Conservation (phyloP, 2,329 filamentous ascomycete genomes). For the Didymella pomorum region DNA sequence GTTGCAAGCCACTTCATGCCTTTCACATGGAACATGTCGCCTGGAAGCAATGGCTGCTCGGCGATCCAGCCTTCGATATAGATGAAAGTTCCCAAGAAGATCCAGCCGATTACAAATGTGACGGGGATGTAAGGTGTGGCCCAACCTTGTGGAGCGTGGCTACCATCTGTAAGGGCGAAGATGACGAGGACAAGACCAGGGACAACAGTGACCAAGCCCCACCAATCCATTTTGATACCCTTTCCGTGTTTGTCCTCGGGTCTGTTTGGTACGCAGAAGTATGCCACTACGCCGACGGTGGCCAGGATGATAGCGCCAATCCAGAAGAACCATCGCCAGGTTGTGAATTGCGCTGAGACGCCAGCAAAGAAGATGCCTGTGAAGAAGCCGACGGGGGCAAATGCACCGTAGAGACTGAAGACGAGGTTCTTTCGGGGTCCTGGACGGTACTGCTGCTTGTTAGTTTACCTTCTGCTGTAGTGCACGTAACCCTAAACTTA, state of each 20-base stretch:
- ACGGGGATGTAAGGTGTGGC: constrained; percentile 75
- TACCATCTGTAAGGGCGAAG: constrained; percentile 77
- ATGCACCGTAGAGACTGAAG: constrained; percentile 66
- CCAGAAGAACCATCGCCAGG: constrained; percentile 49
- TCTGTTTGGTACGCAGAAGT: constrained; percentile 42
- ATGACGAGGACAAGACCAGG: constrained; percentile 72
- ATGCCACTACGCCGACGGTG: constrained; percentile 39
- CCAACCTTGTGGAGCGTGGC: constrained; percentile 74
- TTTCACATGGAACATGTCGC: constrained; percentile 72
- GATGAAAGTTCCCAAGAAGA: constrained; percentile 67
- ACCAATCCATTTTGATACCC: constrained; percentile 50
- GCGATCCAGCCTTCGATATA: constrained; percentile 79
- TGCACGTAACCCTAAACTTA: constrained; percentile 19
- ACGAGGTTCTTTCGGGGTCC: constrained; percentile 74
- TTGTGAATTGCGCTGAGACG: constrained; percentile 39
- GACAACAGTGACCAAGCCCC: constrained; percentile 46
- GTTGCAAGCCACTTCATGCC: constrained; percentile 63
- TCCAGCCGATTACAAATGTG: constrained; percentile 68
- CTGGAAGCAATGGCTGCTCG: constrained; percentile 71
- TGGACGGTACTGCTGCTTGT: constrained; percentile 63
- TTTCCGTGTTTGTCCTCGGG: constrained; percentile 21
- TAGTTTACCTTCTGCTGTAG: not conserved
- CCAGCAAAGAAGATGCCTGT: constrained; percentile 50
- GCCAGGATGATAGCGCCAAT: constrained; percentile 46
- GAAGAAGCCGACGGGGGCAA: constrained; percentile 58